Conservation (phyloP, 495 filamentous ascomycete genomes). For the Pseudomonodictys pantanalensis region DNA sequence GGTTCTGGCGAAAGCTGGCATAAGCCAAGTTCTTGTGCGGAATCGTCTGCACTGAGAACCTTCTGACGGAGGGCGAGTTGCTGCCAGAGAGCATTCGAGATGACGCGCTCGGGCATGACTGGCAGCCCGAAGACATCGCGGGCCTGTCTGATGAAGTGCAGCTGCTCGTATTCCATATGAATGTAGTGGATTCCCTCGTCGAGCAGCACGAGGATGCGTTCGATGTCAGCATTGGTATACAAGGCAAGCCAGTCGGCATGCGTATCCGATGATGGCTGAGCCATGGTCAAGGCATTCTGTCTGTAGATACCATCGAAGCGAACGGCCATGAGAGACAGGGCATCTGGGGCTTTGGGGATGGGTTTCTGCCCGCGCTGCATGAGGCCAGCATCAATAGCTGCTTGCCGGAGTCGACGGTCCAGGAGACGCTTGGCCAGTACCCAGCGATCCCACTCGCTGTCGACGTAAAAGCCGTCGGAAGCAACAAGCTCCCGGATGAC, state of each 20-base stretch:
- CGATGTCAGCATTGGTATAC: constrained; percentile 52
- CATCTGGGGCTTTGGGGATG: constrained; percentile 42
- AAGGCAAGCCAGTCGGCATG: constrained; percentile 47
- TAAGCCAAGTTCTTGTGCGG: constrained; percentile 49
- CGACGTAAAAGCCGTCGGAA: constrained; percentile 59
- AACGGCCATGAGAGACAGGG: constrained; percentile 45
- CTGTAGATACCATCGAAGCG: constrained; percentile 51
- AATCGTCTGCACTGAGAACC: constrained; percentile 54
- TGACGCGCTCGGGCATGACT: constrained; percentile 53
- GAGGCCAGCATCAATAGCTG: constrained; percentile 46
- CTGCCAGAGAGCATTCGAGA: constrained; percentile 56
- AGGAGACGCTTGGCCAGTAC: constrained; percentile 54
- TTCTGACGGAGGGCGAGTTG: constrained; percentile 54
- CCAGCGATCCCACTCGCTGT: constrained; percentile 59
- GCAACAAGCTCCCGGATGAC: constrained; percentile 57
- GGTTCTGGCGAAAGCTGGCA: constrained; percentile 39
- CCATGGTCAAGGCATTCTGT: constrained; percentile 38
- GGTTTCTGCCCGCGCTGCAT: constrained; percentile 39
- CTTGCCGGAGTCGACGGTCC: constrained; percentile 49
- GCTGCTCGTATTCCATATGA: constrained; percentile 59
- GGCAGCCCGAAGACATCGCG: constrained; percentile 54
- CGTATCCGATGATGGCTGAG: constrained; percentile 41
- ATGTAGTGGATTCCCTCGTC: constrained; percentile 61
- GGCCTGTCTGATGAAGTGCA: constrained; percentile 53
- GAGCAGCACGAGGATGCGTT: constrained; percentile 55